Conservation (phyloP, 441 rosid species). For the Syzygium syzygioides region DNA sequence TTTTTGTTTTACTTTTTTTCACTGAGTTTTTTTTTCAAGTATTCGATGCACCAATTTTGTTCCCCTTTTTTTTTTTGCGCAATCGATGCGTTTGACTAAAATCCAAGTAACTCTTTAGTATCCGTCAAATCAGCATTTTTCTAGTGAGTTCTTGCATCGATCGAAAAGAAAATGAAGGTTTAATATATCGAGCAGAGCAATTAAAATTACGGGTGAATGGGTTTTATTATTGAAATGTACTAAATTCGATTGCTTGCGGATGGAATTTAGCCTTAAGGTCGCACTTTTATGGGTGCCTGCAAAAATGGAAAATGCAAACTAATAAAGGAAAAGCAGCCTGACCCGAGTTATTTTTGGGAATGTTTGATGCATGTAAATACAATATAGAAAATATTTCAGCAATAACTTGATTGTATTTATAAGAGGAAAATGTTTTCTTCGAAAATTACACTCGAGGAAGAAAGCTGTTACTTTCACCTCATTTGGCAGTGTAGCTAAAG, state of each 20-base stretch:
- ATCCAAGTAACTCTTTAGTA: not conserved
- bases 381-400: not conserved
- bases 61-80: too few relatives aligned
- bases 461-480: not conserved
- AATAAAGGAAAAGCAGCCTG: not conserved
- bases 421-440: not conserved
- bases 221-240: not conserved
- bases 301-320: not conserved
- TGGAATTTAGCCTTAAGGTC: not conserved
- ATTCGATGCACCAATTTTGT: not conserved
- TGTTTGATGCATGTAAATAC: not conserved
- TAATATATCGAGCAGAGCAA: not conserved
- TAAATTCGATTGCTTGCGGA: not conserved
- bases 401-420: not conserved
- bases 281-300: not conserved
- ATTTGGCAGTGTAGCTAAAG: fast-evolving
- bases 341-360: not conserved
- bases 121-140: not conserved
- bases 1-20: not conserved
- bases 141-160: not conserved
- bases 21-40: not conserved
- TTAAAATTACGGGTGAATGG: not conserved
- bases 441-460: not conserved
- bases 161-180: not conserved
- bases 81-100: not conserved